phyloP scores from a whole-genome alignment of 345 rosid species.

The Melastoma malabathricum region DNA sequence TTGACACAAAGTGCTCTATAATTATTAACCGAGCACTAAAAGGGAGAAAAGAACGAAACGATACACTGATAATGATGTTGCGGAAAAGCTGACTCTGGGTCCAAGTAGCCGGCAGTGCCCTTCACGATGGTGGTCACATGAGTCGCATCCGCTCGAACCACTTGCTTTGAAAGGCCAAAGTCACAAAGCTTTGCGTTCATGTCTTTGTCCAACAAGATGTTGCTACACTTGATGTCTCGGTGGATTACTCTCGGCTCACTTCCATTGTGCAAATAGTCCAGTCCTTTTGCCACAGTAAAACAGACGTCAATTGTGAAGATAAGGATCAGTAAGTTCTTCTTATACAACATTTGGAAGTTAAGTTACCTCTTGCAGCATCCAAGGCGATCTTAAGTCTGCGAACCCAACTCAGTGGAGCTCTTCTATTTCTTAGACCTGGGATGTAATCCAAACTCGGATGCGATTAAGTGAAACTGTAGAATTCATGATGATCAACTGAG shows the following conservation, averaged over 20 bases:
- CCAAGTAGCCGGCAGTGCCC: slow-evolving; percentile 92
- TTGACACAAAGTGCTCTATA: background rate
- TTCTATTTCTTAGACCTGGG: slow-evolving; percentile 46
- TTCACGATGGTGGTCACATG: slow-evolving; percentile 87
- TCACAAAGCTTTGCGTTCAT: slow-evolving; percentile 78
- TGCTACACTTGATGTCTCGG: slow-evolving; percentile 78
- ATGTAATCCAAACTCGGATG: background rate
- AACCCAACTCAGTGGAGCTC: slow-evolving; percentile 65
- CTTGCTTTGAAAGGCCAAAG: slow-evolving; percentile 73
- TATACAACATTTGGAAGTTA: background rate
- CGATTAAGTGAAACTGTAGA: background rate
- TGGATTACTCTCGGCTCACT: slow-evolving; percentile 82
- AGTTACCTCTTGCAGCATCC: slow-evolving; percentile 83
- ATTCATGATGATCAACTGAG: too few relatives aligned
- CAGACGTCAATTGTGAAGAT: too few relatives aligned
- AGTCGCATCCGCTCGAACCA: slow-evolving; percentile 55
- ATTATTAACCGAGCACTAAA: too few relatives aligned
- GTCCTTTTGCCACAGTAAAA: slow-evolving; percentile 22
- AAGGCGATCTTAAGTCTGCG: slow-evolving; percentile 81
- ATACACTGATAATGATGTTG: background rate
- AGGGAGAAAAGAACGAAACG: too few relatives aligned
- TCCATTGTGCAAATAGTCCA: slow-evolving; percentile 86
- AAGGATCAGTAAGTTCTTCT: too few relatives aligned
- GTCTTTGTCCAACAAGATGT: slow-evolving; percentile 66
- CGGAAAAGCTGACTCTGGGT: slow-evolving; percentile 55